These are phyloP conservation scores for Eimeria necatrix DNA, from an alignment of 169 alveolate species.

Conservation along the genomic window DNA sequence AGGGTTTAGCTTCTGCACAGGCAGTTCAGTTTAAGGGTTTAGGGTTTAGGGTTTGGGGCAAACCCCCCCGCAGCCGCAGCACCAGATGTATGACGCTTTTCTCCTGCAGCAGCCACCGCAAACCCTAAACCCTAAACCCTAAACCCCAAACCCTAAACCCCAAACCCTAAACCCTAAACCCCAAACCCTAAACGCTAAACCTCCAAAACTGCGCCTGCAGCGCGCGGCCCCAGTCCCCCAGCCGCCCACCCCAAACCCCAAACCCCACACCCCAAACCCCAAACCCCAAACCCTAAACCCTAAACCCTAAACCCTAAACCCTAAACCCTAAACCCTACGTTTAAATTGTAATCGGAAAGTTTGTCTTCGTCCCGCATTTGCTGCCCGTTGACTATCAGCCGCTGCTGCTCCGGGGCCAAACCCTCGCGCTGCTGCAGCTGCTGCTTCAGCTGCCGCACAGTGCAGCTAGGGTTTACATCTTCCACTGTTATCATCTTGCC, in stretches of 20 bases:
- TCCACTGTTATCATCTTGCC: constrained; percentile 28
- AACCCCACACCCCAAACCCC: constrained; percentile 22
- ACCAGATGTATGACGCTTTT: constrained; percentile 19
- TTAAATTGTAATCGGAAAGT: not conserved
- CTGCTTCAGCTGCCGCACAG: constrained; percentile 6
- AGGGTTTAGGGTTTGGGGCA: constrained; percentile 9
- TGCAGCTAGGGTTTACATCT: not conserved
- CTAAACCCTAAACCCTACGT: constrained; percentile 11
- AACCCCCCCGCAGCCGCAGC: constrained; percentile 41
- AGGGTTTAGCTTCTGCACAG: not conserved
- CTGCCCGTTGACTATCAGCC: not conserved
- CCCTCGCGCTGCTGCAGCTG: constrained; percentile 45
- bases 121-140: constrained; percentile 20
- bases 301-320: constrained; percentile 31
- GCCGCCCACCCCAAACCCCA: not conserved
- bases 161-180: not conserved
- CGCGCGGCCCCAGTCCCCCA: too few species aligned
- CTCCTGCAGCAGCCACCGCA: not conserved
- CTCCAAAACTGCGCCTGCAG: not conserved
- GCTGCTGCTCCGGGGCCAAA: not conserved
- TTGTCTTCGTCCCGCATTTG: constrained; percentile 13
- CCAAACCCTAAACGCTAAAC: not conserved
- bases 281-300: constrained; percentile 26
- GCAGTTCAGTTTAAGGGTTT: not conserved
- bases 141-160: too few species aligned